Evolutionary conservation across 1,284 basidiomycete species (phyloP).

Genomic region (Pholiota adiposa): DNA sequence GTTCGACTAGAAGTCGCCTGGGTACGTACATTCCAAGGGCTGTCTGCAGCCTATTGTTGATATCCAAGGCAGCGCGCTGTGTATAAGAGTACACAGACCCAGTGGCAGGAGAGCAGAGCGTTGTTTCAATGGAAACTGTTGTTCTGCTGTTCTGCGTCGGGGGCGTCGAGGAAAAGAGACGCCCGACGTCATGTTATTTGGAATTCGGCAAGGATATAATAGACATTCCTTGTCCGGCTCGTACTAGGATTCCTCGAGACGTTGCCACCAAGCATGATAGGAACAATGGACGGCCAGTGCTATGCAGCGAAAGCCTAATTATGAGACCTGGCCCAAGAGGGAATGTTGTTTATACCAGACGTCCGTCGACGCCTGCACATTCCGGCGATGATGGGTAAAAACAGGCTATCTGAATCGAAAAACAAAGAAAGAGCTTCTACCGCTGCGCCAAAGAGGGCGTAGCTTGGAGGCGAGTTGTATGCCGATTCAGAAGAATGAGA

Average conservation of each 20-base stretch:
- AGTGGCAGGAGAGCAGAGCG: not conserved
- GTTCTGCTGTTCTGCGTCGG: too few species aligned
- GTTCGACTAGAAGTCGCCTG: not conserved
- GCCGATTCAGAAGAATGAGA: conserved; percentile 1
- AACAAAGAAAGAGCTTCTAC: not conserved
- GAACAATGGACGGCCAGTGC: not conserved
- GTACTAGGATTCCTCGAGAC: not conserved
- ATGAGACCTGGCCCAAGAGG: not conserved
- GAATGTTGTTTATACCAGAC: not conserved
- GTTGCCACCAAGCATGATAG: not conserved
- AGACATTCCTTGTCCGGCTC: not conserved
- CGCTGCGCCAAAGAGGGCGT: not conserved
- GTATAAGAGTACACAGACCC: too few species aligned
- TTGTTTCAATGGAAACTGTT: not conserved
- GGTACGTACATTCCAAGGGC: not conserved
- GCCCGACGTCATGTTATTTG: not conserved
- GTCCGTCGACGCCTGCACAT: not conserved
- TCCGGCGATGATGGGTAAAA: conserved; percentile 1
- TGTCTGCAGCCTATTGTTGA: not conserved
- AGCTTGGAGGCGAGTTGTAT: not conserved
- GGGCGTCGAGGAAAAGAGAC: not conserved
- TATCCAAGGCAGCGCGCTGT: not conserved
- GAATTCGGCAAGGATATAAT: not conserved
- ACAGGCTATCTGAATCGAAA: not conserved
- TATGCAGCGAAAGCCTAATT: not conserved